Conservation (phyloP, 176 grass and related monocot genomes). For the Eleusine indica region DNA sequence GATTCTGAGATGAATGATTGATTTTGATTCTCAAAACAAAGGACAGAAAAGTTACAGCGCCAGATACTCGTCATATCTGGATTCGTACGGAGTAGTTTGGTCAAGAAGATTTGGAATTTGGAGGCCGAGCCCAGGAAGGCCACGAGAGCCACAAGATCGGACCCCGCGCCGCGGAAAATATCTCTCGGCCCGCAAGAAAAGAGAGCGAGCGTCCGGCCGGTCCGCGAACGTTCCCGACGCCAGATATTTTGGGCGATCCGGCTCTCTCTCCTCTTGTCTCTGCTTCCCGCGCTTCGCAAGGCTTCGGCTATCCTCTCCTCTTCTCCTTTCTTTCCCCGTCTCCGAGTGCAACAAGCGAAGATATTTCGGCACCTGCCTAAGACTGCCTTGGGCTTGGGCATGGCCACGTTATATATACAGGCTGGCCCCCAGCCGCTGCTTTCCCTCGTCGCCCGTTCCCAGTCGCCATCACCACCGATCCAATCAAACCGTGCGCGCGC, state of each 20-base stretch:
- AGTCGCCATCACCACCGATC: not conserved
- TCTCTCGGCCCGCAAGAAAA: constrained; percentile 10
- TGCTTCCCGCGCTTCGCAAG: constrained; percentile 39
- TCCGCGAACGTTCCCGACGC: constrained; percentile 72
- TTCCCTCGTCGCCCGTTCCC: not conserved
- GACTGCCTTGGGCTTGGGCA: not conserved
- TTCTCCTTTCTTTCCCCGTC: constrained; percentile 6
- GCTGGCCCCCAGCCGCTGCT: not conserved
- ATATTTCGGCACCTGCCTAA: constrained; percentile 27
- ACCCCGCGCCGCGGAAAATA: constrained; percentile 31
- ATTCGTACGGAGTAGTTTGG: not conserved
- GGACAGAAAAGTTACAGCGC: too few relatives aligned
- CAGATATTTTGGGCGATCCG: constrained; percentile 37
- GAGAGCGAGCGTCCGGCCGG: not conserved
- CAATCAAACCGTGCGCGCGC: not conserved
- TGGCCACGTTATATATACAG: constrained; percentile 38
- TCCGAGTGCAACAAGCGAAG: not conserved
- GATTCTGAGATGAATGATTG: too few relatives aligned
- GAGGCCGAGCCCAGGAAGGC: constrained; percentile 2
- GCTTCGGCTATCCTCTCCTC: constrained; percentile 39
- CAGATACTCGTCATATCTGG: not conserved
- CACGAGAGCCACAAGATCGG: constrained; percentile 8
- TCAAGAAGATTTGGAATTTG: not conserved
- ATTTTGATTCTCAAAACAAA: too few relatives aligned
- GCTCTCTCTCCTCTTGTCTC: not conserved